Evolutionary conservation across 2,329 filamentous ascomycete genomes (phyloP), one percentile per base, ranked within the genome.

Genomic region (Pleomassaria siparia): DNA sequence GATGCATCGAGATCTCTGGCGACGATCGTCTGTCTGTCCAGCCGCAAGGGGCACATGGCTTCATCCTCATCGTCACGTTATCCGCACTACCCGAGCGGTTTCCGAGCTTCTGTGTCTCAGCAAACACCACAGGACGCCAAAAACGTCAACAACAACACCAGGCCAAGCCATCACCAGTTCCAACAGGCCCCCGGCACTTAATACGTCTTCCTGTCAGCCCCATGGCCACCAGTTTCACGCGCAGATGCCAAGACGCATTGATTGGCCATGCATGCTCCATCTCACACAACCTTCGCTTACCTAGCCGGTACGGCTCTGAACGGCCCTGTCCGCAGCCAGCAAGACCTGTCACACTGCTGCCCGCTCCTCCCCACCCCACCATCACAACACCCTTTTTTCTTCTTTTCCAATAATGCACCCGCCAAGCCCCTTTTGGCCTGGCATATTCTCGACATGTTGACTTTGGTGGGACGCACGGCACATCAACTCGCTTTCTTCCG

Each of bases 261-360:
- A 66, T 66, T 66, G 66, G 67, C 54, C 45, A 24, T 4, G 40
- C 40, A 25, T 3, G 42, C 45, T 42, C 56, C 49, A 55, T 59
- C 51, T 55, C 50, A 50, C 46, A 43, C 51, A 59, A 44, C 54
- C 50, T 51, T 64, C 62, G 63, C 64, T 66, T 66, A n/a, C n/a
- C n/a, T n/a, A 67, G 52, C 54, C 49, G 54, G 53, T 59, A 53
- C 59, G 58, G 57, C 54, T n/a, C 55, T 58, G 54, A 50, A 60
- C 60, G 61, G 61, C 56, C 58, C 60, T 64, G 59, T 56, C 63
- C 63, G 59, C 57, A 59, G 60, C 62, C 57, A 59, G 60, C 62
- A 63, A 44, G 50, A 59, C 59, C 56, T 60, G 62, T 64, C 65
- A 67, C 65, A 63, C 56, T 58, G 43, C 50, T 46, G 29, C 52